Conservation (phyloP, 495 filamentous ascomycete genomes). For the Aspergillus indologenus region DNA sequence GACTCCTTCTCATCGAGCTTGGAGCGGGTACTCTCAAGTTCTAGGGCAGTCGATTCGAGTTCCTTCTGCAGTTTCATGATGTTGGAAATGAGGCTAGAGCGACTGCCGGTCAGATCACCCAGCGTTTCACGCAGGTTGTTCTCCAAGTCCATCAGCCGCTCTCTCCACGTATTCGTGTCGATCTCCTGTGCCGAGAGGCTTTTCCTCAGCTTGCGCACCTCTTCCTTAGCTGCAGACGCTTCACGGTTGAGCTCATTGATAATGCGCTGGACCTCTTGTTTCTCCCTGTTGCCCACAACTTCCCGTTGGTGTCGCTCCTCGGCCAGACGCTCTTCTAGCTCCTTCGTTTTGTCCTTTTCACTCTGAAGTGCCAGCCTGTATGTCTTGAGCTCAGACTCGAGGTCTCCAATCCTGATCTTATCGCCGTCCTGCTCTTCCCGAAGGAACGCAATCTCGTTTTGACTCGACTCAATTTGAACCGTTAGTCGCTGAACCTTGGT, state of each 20-base stretch:
- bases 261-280: constrained; percentile 78
- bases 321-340: constrained; percentile 73
- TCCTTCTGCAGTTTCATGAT: constrained; percentile 85
- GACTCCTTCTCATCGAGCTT: constrained; percentile 83
- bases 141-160: constrained; percentile 85
- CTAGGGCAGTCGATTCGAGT: constrained; percentile 74
- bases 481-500: constrained; percentile 80
- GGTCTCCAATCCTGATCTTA: constrained; percentile 95
- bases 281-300: constrained; percentile 77
- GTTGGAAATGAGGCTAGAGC: constrained; percentile 79
- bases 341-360: constrained; percentile 73
- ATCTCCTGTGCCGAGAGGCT: constrained; percentile 78
- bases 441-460: constrained; percentile 90
- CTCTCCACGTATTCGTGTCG: constrained; percentile 84
- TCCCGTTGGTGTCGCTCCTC: constrained; percentile 84
- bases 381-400: constrained; percentile 76
- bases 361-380: constrained; percentile 69
- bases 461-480: constrained; percentile 87
- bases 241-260: constrained; percentile 85
- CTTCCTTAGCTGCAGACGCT: constrained; percentile 77
- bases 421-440: constrained; percentile 96
- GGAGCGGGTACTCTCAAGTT: constrained; percentile 73
- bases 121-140: constrained; percentile 80
- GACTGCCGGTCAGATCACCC: constrained; percentile 81
- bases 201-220: constrained; percentile 75